Conservation (phyloP, 106 monocot species). For the Alisma plantagoaquatica region DNA sequence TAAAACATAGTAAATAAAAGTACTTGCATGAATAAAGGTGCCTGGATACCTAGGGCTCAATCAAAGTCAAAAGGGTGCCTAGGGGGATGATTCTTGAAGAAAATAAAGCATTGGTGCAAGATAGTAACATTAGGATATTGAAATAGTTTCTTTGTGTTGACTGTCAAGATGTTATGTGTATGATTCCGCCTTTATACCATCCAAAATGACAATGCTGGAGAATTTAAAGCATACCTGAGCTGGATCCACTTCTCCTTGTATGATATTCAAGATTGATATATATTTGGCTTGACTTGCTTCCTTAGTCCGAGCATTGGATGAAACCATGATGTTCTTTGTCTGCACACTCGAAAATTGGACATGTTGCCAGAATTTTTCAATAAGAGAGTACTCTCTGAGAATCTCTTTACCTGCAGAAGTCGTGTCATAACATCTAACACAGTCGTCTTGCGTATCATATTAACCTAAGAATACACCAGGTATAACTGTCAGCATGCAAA, state of each 20-base stretch:
- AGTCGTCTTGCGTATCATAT: conserved; percentile 95
- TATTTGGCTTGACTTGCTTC: conserved; percentile 99
- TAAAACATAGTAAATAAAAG: too few species aligned
- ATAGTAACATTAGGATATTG: too few species aligned
- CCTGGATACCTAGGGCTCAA: too few species aligned
- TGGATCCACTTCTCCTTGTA: conserved; percentile 98
- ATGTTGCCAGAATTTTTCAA: neutral
- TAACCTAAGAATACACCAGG: conserved; percentile 34
- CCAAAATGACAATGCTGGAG: too few species aligned
- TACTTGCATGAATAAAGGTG: too few species aligned
- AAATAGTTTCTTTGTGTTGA: too few species aligned
- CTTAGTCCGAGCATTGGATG: conserved; percentile 97
- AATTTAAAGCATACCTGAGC: too few species aligned
- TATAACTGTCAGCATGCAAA: neutral
- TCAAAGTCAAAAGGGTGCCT: too few species aligned
- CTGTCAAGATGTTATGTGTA: too few species aligned
- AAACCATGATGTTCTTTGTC: conserved; percentile 99
- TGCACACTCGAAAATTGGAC: conserved; percentile 18
- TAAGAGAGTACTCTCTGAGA: neutral
- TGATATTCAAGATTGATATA: conserved; percentile 94
- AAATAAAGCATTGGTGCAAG: too few species aligned
- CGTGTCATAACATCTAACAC: conserved; percentile 98
- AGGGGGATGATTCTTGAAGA: too few species aligned
- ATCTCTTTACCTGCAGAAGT: conserved; percentile 54
- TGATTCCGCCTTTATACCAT: too few species aligned